These are phyloP conservation scores for Trichoderma afroharzianum DNA, from an alignment of 2,329 filamentous ascomycete species.

Conservation along the genomic window DNA sequence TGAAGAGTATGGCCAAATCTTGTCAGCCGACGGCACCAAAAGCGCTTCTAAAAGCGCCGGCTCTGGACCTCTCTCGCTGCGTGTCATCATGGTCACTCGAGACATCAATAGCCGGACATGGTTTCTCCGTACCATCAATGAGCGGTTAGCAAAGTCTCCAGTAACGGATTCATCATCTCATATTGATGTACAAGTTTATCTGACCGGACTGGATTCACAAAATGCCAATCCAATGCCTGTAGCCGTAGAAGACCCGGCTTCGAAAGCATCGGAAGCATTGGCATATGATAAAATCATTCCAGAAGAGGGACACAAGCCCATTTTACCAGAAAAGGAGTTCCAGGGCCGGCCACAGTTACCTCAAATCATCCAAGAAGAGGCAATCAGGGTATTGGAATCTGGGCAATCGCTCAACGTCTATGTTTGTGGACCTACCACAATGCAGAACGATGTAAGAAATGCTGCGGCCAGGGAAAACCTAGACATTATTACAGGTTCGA, in stretches of 20 bases:
- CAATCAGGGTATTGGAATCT: neutral
- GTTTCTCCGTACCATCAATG: neutral
- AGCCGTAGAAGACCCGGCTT: neutral
- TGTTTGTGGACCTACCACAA: neutral
- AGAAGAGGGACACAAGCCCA: neutral
- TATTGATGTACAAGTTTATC: neutral
- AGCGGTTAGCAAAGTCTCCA: neutral
- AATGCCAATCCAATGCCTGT: neutral
- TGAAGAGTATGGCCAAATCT: neutral
- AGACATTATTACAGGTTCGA: neutral
- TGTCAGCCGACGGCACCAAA: neutral
- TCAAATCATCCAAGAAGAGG: neutral
- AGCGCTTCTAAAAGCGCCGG: neutral
- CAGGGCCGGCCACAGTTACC: neutral
- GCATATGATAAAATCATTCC: neutral
- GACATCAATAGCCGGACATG: neutral
- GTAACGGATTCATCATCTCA: neutral
- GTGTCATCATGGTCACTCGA: neutral
- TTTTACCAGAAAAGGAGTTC: neutral
- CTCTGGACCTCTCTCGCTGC: neutral
- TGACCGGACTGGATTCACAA: neutral
- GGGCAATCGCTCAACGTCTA: neutral
- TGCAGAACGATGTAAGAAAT: neutral
- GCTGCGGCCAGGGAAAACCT: neutral
- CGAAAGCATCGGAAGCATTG: neutral